phyloP scores from a whole-genome alignment of 2,329 filamentous ascomycete species.

The Mycosphaerella sp. region DNA sequence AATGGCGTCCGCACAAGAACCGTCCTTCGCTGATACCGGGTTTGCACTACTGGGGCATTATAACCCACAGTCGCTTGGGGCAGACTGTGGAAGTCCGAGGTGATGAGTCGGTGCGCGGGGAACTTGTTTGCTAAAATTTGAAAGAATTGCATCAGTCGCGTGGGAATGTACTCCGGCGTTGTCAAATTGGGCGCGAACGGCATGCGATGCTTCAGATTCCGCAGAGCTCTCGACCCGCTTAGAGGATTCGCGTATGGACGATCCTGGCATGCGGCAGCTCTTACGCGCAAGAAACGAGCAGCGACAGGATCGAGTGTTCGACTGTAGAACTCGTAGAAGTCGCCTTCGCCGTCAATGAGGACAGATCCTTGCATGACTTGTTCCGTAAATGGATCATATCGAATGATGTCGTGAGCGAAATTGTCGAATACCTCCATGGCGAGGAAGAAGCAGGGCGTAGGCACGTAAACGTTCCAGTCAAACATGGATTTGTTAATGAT shows the following conservation, averaged over 20 bases:
- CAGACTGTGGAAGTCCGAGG: slow-evolving; percentile 83
- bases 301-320: slow-evolving; percentile 74
- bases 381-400: slow-evolving; percentile 78
- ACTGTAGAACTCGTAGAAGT: slow-evolving; percentile 93
- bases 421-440: slow-evolving; percentile 99
- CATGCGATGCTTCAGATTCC: slow-evolving; percentile 56
- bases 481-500: slow-evolving; percentile 95
- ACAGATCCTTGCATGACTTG: slow-evolving; percentile 82
- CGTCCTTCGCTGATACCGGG: slow-evolving; percentile 76
- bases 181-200: slow-evolving; percentile 74
- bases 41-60: slow-evolving; percentile 95
- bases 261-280: slow-evolving; percentile 63
- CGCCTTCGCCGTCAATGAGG: slow-evolving; percentile 74
- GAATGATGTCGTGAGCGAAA: slow-evolving; percentile 89
- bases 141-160: slow-evolving; percentile 93
- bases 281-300: slow-evolving; percentile 74
- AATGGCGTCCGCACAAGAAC: slow-evolving; percentile 86
- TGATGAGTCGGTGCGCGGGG: slow-evolving; percentile 79
- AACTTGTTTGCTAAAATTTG: slow-evolving; percentile 83
- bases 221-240: slow-evolving; percentile 48
- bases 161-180: slow-evolving; percentile 86
- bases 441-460: slow-evolving; percentile 92
- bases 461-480: slow-evolving; percentile 83
- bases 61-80: slow-evolving; percentile 76
- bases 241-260: slow-evolving; percentile 59